Conservation (phyloP, 257 asterid species). For the Nyctanthes arbortristis region DNA sequence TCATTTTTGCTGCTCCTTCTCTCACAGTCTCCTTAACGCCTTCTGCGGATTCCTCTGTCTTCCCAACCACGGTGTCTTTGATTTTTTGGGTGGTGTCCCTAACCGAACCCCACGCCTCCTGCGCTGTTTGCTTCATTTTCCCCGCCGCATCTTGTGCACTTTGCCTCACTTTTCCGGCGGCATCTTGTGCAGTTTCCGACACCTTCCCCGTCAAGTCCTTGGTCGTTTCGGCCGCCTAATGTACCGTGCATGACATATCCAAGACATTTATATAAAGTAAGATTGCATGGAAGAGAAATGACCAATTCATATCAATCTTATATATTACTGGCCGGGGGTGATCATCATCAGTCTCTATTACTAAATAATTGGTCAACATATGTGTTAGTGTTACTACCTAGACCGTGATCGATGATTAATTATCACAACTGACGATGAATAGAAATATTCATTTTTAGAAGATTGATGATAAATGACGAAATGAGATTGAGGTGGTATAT, state of each 20-base stretch:
- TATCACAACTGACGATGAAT: too few relatives aligned
- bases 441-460: too few relatives aligned
- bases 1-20: slow-evolving; percentile 36
- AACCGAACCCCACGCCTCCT: slow-evolving; percentile 58
- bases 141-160: slow-evolving; percentile 56
- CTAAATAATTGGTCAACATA: too few relatives aligned
- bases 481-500: too few relatives aligned
- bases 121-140: slow-evolving; percentile 62
- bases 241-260: background rate
- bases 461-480: too few relatives aligned
- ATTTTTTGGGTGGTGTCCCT: slow-evolving; percentile 57
- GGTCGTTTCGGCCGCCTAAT: slow-evolving; percentile 43
- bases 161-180: slow-evolving; percentile 59
- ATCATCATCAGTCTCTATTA: too few relatives aligned
- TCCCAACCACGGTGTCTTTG: slow-evolving; percentile 54
- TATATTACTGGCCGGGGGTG: too few relatives aligned
- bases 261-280: background rate
- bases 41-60: slow-evolving; percentile 52
- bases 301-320: too few relatives aligned
- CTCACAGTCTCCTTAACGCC: slow-evolving; percentile 31
- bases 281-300: too few relatives aligned
- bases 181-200: slow-evolving; percentile 53
- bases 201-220: slow-evolving; percentile 54
- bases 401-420: too few relatives aligned
- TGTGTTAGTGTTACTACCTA: too few relatives aligned